Evolutionary conservation across 805 yeast genomes (phyloP), one percentile per base, ranked within the genome.

Genomic region (Saturnispora zaruensis): DNA sequence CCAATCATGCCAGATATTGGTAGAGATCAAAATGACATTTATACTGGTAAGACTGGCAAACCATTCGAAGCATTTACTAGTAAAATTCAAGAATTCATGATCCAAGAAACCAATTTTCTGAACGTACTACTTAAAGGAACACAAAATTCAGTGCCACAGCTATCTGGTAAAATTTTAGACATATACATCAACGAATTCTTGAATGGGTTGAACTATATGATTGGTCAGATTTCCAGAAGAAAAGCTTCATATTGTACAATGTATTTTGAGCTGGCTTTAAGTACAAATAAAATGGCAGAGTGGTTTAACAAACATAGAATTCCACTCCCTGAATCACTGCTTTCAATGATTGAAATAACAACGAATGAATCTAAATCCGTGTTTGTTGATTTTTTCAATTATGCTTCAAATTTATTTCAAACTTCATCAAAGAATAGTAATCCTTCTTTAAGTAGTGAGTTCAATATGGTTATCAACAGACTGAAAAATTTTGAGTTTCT

Each of bases 401-500:
- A 72, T 52, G 79, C 86, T 28, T 86, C 46, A 20, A 42, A 25
- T 34, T 33, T 48, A 24, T 48, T 48, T 26, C 46, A 42, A 36
- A 36, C 50, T 16, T 41, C 50, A 11, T 3, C 33, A 5, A 41
- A 42, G 28, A 33, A 41, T 18, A n/a, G 18, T 3, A 18, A 42
- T 21, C 50, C 50, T 13, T 42, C 50, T 13, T 42, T 48, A n/a
- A 30, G 41, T 14, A 42, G 46, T 36, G 50, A 48, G 23, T 48
- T 42, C 75, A 85, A 41, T 89, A 82, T 58, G 73, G 80, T 14
- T 7, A 77, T 86, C 70, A 79, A 89, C 0, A 73, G 80, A 51
- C 67, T 88, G 46, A 72, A 87, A 42, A 78, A 78, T 47, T 70
- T 87, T 32, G 73, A 85, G 26, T 87, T 81, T 51, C 82, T 78